Base-by-base conservation (phyloP, 176 grass and related monocot species). In the Lolium multiflorum region DNA sequence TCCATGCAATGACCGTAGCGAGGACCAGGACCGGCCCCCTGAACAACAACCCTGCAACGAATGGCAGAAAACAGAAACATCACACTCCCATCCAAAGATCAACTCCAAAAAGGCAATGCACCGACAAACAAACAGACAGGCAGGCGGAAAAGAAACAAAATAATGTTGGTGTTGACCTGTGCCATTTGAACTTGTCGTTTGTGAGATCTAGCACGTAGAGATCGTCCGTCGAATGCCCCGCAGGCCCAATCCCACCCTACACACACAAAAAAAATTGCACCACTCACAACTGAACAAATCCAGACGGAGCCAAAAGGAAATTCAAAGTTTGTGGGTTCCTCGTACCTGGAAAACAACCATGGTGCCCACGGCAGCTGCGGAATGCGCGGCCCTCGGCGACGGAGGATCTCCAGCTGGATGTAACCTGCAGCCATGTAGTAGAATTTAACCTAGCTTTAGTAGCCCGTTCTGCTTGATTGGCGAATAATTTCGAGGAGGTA, bases 101-200 rank as follows among this genome's bases (percentile, higher is more conserved):
- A 86, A 75, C 59, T 24, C 15, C 24, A 76, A 82, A 85, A 74
- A 11, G 54, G 39, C 79, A 61, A 62, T 4, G 6, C 10, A 10
- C 44, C 14, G 57, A 11, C 46, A 89, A 78, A 25, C 43, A 83
- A 81, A 64, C 64, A 35, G 31, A 35, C 31, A 35, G 31, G 3
- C 31, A 2, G 31, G 3, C 31, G 2, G 31, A 35, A 89, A 78
- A 25, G 31, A 83, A 81, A 64, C 64, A 82, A 37, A 86, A 62
- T 73, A 52, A 54, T 58, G 3, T 83, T 55, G 39, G 11, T 57
- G 15, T 82, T 91, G 82, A 92, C 96, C 96, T 96, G 79, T 99
- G 97, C 97, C 97, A 99, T 82, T 96, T 99, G 78, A 96, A 99
- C 82, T 96, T 99, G 81, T 99, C 94, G 35, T 99, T 99, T 81